These are phyloP conservation scores for Gossypium stocksii DNA, from an alignment of 345 rosid genomes.

Conservation along the genomic window DNA sequence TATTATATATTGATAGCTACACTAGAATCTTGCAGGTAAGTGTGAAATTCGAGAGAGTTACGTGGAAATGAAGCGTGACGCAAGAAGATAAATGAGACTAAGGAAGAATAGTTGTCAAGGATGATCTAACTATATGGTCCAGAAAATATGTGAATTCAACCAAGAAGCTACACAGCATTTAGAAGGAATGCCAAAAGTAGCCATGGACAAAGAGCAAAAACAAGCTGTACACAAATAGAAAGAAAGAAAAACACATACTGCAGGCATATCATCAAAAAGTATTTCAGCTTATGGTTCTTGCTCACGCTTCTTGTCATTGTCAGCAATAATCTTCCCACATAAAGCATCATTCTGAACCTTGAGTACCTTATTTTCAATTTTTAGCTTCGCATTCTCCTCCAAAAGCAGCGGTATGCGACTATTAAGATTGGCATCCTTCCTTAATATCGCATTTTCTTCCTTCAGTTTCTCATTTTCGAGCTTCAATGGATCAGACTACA, in stretches of 20 bases:
- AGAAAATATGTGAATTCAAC: background rate
- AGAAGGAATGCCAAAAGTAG: background rate
- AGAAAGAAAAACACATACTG: background rate
- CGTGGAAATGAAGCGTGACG: background rate
- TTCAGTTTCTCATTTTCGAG: constrained; percentile 7
- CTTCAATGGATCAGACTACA: constrained; percentile 8
- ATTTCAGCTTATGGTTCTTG: background rate
- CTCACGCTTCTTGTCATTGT: background rate
- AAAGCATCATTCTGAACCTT: constrained; percentile 14
- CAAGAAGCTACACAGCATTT: too few relatives aligned
- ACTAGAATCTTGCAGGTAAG: background rate
- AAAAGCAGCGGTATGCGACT: background rate
- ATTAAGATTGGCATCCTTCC: background rate
- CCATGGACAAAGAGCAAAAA: background rate
- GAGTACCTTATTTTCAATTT: background rate
- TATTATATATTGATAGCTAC: background rate
- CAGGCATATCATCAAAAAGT: background rate
- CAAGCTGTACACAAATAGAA: background rate
- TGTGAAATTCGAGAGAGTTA: background rate
- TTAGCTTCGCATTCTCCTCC: constrained; percentile 3
- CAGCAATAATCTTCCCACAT: constrained; percentile 2
- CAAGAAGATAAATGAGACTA: background rate
- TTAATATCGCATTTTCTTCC: background rate
- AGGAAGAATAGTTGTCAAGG: background rate
- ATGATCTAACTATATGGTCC: background rate